Evolutionary conservation across 306 rosid genomes (phyloP).

Genomic region (Benincasa hispida): DNA sequence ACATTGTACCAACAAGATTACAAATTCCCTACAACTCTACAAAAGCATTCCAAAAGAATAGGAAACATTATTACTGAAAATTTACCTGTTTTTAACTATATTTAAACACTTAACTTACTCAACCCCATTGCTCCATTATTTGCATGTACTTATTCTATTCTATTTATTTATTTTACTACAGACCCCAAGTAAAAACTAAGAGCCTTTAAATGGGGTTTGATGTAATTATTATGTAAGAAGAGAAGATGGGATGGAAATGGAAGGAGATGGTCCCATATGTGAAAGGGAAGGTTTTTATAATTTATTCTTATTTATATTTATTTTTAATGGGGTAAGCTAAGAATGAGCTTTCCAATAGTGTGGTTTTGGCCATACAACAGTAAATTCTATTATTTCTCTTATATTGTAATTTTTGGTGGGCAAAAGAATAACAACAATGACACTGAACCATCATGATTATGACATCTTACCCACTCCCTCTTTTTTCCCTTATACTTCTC

Average conservation of each 20-base stretch:
- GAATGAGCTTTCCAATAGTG: not conserved
- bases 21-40: too few species aligned
- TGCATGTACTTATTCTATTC: not conserved
- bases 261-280: conserved; percentile 1
- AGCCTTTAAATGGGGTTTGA: not conserved
- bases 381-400: not conserved
- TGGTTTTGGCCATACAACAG: conserved; percentile 5
- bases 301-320: too few species aligned
- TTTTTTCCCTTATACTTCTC: not conserved
- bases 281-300: too few species aligned
- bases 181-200: not conserved
- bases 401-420: not conserved
- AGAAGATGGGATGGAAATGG: not conserved
- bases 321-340: not conserved
- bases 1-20: too few species aligned
- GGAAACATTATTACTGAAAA: not conserved
- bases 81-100: not conserved
- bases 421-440: conserved; percentile 10
- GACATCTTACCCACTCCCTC: not conserved
- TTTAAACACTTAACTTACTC: not conserved
- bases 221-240: not conserved
- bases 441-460: not conserved
- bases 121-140: not conserved
- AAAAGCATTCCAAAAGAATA: too few species aligned
- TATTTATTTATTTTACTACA: not conserved